Conservation (phyloP, 495 filamentous ascomycete species). For the Hypoxylon intermedium region DNA sequence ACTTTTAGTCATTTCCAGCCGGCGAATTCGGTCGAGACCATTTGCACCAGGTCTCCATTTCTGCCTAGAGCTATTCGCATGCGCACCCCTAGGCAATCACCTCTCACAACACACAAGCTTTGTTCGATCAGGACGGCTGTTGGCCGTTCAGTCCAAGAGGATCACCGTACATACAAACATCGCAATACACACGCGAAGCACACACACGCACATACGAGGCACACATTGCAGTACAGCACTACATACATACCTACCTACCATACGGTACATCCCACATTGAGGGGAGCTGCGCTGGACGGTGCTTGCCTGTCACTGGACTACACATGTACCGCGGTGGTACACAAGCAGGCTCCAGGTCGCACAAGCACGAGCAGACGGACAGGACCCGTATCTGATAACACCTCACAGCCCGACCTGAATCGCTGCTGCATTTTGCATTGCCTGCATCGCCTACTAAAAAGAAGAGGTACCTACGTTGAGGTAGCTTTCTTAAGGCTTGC, state of each 20-base stretch:
- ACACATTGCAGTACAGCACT: constrained; percentile 15
- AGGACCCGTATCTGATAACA: constrained; percentile 38
- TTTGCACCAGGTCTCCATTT: not conserved
- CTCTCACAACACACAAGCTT: not conserved
- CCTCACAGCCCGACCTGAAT: constrained; percentile 30
- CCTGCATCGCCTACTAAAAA: constrained; percentile 26
- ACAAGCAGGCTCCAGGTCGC: constrained; percentile 17
- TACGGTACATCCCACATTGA: not conserved
- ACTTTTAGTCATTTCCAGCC: constrained; percentile 2
- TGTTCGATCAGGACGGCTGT: not conserved
- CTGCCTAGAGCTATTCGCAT: too few species aligned
- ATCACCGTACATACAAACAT: not conserved
- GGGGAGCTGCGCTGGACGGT: constrained; percentile 6
- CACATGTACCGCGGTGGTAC: constrained; percentile 29
- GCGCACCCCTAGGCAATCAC: too few species aligned
- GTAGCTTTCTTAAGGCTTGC: constrained; percentile 1
- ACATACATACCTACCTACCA: too few species aligned
- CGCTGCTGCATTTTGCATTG: constrained; percentile 26
- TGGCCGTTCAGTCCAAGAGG: not conserved
- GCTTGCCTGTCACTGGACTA: constrained; percentile 24
- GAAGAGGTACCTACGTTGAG: constrained; percentile 2
- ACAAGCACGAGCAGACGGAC: constrained; percentile 36
- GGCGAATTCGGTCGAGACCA: constrained; percentile 7
- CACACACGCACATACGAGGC: too few species aligned
- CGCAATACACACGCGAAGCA: not conserved